Evolutionary conservation across 768 basidiomycete species (phyloP), one percentile per base, ranked within the genome.

Genomic region (Leucocoprinus birnbaumii): DNA sequence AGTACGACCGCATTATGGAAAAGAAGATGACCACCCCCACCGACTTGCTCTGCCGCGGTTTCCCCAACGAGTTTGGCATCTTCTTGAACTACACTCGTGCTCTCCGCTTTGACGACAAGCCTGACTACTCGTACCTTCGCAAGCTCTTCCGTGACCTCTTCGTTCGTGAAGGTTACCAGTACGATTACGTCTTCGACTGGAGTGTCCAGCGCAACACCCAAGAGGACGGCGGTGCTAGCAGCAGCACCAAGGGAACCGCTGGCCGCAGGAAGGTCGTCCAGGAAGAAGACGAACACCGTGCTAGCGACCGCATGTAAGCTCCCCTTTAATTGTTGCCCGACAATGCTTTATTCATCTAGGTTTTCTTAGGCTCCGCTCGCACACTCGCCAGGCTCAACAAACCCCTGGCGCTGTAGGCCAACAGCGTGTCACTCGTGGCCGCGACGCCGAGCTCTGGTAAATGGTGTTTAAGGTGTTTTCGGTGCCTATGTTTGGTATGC

Each of bases 1-100:
- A 99, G 79, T 98, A 98, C 73, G 97, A 98, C 74, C 89, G 97
- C 58, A 99, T 99, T 78, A 99, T 99, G 97, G 97, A 99, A 77
- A 99, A 99, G 85, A 99, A 99, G 85, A 98, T 99, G 94, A 98
- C 97, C 35, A 97, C 94, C 0, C 92, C 94, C 13, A 95, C 92
- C 48, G 94, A 98, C 69, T 80, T 96, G 56, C 85, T 99, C 25
- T 98, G 96, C 79, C 94, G 96, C 62, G 94, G 93, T n/a, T 98
- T 97, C 84, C 96, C 97, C 58, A 95, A 94, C 78, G 97, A 99
- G 76, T 97, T 98, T 61, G 96, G 94, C 40, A 97, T 98, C 63
- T 98, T 98, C 83, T 78, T 99, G 66, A 99, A 98, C 78, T 99
- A 98, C 76, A 96, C 95, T 58, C 93, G 97, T 54, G 95, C 96